Conservation (phyloP, 441 rosid genomes). For the Breynia disticha region DNA sequence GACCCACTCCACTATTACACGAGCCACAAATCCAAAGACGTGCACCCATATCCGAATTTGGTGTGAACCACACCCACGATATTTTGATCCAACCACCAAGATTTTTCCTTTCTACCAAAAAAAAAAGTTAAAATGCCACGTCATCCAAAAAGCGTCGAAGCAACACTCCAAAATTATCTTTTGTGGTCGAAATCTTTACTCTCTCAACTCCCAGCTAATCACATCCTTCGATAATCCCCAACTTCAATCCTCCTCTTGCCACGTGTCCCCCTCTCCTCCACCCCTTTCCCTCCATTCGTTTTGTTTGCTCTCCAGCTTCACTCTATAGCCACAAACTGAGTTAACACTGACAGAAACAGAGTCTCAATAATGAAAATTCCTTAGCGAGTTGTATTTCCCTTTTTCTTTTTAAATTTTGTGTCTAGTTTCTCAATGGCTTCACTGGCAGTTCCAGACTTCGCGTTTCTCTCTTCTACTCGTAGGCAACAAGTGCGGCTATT, state of each 20-base stretch:
- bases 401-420: neutral
- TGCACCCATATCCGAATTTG: no score
- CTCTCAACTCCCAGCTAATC: constrained; percentile 25
- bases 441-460: constrained; percentile 43
- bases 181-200: neutral
- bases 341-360: neutral
- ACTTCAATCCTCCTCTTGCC: constrained; percentile 30
- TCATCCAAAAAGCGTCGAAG: no score
- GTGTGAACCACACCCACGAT: no score
- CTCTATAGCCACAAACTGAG: neutral
- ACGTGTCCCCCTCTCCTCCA: constrained; percentile 62
- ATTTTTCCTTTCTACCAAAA: no score
- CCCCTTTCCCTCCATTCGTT: constrained; percentile 22
- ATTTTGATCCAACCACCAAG: no score
- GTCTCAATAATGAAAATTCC: neutral
- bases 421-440: neutral
- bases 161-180: no score
- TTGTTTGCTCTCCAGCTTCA: neutral
- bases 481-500: constrained; percentile 24
- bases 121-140: no score
- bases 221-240: constrained; percentile 18
- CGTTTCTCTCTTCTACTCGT: constrained; percentile 27
- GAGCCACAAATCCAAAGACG: no score
- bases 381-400: neutral
- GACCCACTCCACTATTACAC: no score